Evolutionary conservation across 208 protist genomes (phyloP).

Genomic region (Acanthamoeba sp.): DNA sequence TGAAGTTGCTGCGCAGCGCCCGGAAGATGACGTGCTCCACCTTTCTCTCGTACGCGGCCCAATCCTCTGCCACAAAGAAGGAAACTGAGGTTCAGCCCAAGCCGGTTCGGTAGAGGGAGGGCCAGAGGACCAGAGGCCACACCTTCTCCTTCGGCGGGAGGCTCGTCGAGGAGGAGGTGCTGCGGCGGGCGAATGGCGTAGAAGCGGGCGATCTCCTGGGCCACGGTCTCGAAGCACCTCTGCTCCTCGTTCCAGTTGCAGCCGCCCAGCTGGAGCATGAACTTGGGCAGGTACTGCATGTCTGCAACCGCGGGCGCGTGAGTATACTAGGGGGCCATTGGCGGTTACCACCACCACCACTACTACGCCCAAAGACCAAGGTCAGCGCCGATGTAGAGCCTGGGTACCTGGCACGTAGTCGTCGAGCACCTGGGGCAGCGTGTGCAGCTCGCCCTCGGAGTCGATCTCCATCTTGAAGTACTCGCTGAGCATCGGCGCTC

Average conservation of each 20-base stretch:
- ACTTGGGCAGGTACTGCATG: conserved; percentile 64
- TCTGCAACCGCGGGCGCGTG: too few species aligned
- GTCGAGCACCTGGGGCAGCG: conserved; percentile 66
- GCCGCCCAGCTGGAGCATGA: conserved; percentile 53
- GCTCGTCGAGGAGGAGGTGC: neutral
- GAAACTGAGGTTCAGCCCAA: neutral
- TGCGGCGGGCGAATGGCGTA: conserved; percentile 59
- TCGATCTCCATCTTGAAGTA: conserved; percentile 76
- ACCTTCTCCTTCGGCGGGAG: conserved; percentile 57
- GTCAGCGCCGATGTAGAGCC: too few species aligned
- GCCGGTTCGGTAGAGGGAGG: neutral
- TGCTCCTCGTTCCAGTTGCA: conserved; percentile 83
- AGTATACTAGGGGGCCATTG: too few species aligned
- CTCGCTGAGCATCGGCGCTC: conserved; percentile 74
- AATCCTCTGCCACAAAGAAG: conserved; percentile 15
- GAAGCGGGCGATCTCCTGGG: conserved; percentile 76
- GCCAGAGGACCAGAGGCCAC: too few species aligned
- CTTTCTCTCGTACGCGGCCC: conserved; percentile 44
- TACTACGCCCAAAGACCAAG: neutral
- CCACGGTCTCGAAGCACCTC: conserved; percentile 78
- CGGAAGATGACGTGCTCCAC: conserved; percentile 83
- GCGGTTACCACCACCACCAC: neutral
- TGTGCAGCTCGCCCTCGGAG: conserved; percentile 46
- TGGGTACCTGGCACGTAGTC: conserved; percentile 53
- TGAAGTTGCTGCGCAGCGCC: conserved; percentile 71